A percentile compares a stretch with the other conserved stretches of the same genome.
Conservation (phyloP, 2,329 filamentous ascomycete genomes). For the Waltergamsia citrina region DNA sequence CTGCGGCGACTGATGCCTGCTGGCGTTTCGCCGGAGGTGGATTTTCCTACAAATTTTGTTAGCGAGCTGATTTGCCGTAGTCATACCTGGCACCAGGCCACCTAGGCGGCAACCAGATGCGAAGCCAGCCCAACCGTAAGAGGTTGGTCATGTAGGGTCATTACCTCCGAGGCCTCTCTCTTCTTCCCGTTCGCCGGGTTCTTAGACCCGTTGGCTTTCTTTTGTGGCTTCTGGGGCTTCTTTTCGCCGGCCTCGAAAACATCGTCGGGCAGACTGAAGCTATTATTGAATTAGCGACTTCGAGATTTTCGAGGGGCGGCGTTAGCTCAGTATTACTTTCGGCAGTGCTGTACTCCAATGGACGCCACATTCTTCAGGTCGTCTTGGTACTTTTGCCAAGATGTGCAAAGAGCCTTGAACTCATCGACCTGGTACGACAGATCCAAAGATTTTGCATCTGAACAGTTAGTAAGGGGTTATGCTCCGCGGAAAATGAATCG, state of each 20-base stretch:
- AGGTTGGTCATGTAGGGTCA: too few species aligned
- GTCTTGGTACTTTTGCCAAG: slow-evolving; percentile 65
- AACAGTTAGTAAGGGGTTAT: slow-evolving; percentile 20
- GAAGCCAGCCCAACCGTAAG: slow-evolving; percentile 18
- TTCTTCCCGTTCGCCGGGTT: slow-evolving; percentile 32
- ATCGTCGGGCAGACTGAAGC: slow-evolving; percentile 81
- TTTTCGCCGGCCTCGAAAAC: slow-evolving; percentile 76
- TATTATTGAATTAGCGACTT: slow-evolving; percentile 23
- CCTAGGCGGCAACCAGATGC: slow-evolving; percentile 18
- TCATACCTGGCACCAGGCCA: too few species aligned
- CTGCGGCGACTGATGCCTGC: slow-evolving; percentile 29
- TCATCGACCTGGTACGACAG: slow-evolving; percentile 74
- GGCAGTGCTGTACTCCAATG: slow-evolving; percentile 72
- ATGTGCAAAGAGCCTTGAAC: slow-evolving; percentile 75
- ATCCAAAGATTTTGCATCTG: slow-evolving; percentile 63
- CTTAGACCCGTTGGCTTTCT: slow-evolving; percentile 33
- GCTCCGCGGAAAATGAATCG: too few species aligned
- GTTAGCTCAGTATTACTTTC: slow-evolving; percentile 55
- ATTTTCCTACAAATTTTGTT: too few species aligned
- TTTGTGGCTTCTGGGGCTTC: slow-evolving; percentile 59
- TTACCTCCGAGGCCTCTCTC: slow-evolving; percentile 37
- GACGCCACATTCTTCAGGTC: slow-evolving; percentile 54
- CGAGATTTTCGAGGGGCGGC: too few species aligned
- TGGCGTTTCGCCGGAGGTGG: slow-evolving; percentile 29
- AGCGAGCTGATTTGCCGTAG: too few species aligned